phyloP scores from a whole-genome alignment of 1,139 yeast species.

The Suhomyces maxii region DNA sequence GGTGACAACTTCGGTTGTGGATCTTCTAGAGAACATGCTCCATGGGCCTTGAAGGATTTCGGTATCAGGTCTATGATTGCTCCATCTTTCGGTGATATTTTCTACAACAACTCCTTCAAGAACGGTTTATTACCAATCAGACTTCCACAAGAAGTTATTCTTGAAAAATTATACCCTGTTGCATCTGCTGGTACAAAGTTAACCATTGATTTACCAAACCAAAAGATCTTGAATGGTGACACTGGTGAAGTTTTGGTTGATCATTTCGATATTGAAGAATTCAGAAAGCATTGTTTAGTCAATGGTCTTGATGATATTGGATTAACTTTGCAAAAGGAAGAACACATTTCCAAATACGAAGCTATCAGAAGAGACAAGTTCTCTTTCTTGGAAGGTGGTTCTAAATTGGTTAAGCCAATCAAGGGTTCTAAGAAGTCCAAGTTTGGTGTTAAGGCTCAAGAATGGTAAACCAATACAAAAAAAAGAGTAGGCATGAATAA shows the following conservation, averaged over 20 bases:
- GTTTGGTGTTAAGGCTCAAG: slow-evolving; percentile 72
- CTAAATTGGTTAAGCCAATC: slow-evolving; percentile 64
- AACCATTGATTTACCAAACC: slow-evolving; percentile 82
- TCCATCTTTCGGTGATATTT: slow-evolving; percentile 96
- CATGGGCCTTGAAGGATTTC: slow-evolving; percentile 98
- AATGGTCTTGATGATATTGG: slow-evolving; percentile 98
- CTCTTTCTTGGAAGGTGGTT: slow-evolving; percentile 90
- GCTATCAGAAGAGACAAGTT: slow-evolving; percentile 70
- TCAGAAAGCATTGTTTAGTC: slow-evolving; percentile 91
- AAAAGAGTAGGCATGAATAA: neutral
- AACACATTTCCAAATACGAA: slow-evolving; percentile 72
- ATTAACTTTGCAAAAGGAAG: slow-evolving; percentile 87
- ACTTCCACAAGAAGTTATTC: slow-evolving; percentile 72
- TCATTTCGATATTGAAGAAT: slow-evolving; percentile 81
- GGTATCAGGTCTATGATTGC: slow-evolving; percentile 96
- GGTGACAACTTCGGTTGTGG: slow-evolving; percentile 99
- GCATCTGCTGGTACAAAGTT: slow-evolving; percentile 72
- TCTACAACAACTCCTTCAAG: slow-evolving; percentile 94
- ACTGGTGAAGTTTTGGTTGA: slow-evolving; percentile 74
- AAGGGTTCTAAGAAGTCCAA: slow-evolving; percentile 68
- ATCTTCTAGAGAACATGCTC: slow-evolving; percentile 98
- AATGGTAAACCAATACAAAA: slow-evolving; percentile 52
- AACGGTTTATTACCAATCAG: slow-evolving; percentile 93
- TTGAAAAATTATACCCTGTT: slow-evolving; percentile 69
- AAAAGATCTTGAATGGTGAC: slow-evolving; percentile 67